Percentiles rank a stretch among this genome's conserved stretches.
phyloP scores from a whole-genome alignment of 768 basidiomycete species.

The Hypholoma fasciculare region DNA sequence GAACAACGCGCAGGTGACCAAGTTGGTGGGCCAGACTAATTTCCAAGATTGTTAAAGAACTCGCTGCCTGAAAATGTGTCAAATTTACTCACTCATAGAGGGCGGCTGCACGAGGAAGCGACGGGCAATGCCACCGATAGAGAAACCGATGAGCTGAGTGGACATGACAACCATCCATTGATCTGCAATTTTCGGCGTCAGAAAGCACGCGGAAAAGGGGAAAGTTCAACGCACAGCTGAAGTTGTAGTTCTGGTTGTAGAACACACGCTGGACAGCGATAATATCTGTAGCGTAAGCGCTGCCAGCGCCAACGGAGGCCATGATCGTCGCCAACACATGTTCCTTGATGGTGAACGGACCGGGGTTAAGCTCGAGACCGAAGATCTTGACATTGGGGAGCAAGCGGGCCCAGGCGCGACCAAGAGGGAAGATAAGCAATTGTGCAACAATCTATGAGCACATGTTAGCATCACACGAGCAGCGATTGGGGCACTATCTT shows the following conservation, averaged over 20 bases:
- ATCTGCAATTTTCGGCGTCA: conserved; percentile 36
- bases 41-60: conserved; percentile 30
- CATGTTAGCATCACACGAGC: too few species aligned
- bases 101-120: conserved; percentile 78
- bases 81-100: conserved; percentile 58
- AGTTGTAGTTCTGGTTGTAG: conserved; percentile 66
- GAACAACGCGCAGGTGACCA: conserved; percentile 74
- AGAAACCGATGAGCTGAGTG: conserved; percentile 80
- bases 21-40: conserved; percentile 76
- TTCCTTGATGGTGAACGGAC: conserved; percentile 76
- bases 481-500: conserved; percentile 10
- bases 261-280: conserved; percentile 76
- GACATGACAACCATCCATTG: conserved; percentile 82
- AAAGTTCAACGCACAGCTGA: conserved; percentile 42
- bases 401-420: conserved; percentile 55
- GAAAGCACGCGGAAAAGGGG: neutral
- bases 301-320: conserved; percentile 38
- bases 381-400: conserved; percentile 55
- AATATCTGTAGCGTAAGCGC: conserved; percentile 77
- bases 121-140: conserved; percentile 68
- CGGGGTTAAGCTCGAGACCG: conserved; percentile 58
- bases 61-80: neutral
- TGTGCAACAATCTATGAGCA: conserved; percentile 60
- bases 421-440: conserved; percentile 66
- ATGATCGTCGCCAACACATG: conserved; percentile 64